Conservation (phyloP, 192 early-diverging fungal species). For the Linnemannia hyalina region DNA sequence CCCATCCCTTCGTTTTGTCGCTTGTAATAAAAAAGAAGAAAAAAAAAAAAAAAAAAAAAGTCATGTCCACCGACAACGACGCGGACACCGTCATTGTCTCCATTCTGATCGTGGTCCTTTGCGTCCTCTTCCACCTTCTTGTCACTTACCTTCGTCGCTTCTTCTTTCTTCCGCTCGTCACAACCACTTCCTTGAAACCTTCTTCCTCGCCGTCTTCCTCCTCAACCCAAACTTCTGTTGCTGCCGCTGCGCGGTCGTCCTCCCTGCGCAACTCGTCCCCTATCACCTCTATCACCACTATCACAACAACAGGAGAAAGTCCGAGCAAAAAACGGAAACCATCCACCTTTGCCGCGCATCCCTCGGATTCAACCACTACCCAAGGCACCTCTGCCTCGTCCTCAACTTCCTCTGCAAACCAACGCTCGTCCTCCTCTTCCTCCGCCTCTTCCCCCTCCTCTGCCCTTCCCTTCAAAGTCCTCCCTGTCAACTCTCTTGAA, state of each 20-base stretch:
- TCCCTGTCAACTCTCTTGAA: conserved; percentile 44
- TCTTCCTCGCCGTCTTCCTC: background rate
- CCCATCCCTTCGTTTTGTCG: background rate
- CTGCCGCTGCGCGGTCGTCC: background rate
- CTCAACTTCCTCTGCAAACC: conserved; percentile 16
- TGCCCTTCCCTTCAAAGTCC: conserved; percentile 32
- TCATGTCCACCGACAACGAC: conserved; percentile 20
- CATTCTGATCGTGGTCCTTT: conserved; percentile 7
- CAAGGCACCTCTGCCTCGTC: conserved; percentile 24
- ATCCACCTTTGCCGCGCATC: conserved; percentile 46
- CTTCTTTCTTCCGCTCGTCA: conserved; percentile 6
- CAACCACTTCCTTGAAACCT: background rate
- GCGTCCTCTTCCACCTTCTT: conserved; percentile 3
- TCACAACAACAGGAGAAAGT: conserved; percentile 42
- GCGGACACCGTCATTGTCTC: conserved; percentile 3
- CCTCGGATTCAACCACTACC: conserved; percentile 38
- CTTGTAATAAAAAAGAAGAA: background rate
- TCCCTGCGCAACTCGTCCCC: background rate
- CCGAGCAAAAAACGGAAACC: conserved; percentile 55
- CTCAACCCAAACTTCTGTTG: background rate
- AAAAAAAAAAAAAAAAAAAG: no score
- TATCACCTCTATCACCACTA: background rate
- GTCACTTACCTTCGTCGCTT: conserved; percentile 1
- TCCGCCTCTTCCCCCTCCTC: conserved; percentile 24
- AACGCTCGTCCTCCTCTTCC: conserved; percentile 8